Conservation (phyloP, 345 rosid species). For the Heritiera fomes region DNA sequence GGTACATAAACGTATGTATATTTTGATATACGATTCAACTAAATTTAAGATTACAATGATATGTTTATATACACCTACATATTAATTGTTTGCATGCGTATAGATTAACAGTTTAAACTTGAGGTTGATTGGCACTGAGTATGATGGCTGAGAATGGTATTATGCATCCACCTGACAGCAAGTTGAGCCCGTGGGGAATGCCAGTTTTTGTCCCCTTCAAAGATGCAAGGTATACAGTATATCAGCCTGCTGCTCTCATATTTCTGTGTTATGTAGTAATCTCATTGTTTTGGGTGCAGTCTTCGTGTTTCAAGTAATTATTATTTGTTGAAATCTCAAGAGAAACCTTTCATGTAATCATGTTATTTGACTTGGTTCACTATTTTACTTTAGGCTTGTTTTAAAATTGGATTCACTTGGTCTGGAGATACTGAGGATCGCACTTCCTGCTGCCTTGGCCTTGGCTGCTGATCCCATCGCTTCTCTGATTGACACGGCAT, state of each 20-base stretch:
- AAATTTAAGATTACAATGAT: too few species aligned
- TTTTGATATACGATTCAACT: too few species aligned
- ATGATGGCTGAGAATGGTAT: slow-evolving; percentile 35
- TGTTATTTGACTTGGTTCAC: not conserved
- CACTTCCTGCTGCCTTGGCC: slow-evolving; percentile 92
- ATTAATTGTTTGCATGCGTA: too few species aligned
- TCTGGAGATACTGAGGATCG: slow-evolving; percentile 67
- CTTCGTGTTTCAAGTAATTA: not conserved
- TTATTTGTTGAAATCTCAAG: not conserved
- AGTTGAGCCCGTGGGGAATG: slow-evolving; percentile 33
- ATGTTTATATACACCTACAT: too few species aligned
- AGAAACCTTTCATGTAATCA: not conserved
- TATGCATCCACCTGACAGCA: slow-evolving; percentile 20
- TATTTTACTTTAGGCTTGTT: slow-evolving; percentile 46
- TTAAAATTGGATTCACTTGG: slow-evolving; percentile 82
- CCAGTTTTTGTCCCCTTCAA: slow-evolving; percentile 67
- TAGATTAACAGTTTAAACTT: not conserved
- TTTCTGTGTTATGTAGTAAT: not conserved
- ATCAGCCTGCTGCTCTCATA: not conserved
- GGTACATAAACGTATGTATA: too few species aligned
- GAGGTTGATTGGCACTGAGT: not conserved
- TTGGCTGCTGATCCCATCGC: slow-evolving; percentile 96
- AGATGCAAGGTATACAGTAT: slow-evolving; percentile 56
- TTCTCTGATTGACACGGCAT: slow-evolving; percentile 89
- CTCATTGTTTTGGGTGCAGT: not conserved